Conservation (phyloP, 106 monocot species). For the Dendrobium huoshanense region DNA sequence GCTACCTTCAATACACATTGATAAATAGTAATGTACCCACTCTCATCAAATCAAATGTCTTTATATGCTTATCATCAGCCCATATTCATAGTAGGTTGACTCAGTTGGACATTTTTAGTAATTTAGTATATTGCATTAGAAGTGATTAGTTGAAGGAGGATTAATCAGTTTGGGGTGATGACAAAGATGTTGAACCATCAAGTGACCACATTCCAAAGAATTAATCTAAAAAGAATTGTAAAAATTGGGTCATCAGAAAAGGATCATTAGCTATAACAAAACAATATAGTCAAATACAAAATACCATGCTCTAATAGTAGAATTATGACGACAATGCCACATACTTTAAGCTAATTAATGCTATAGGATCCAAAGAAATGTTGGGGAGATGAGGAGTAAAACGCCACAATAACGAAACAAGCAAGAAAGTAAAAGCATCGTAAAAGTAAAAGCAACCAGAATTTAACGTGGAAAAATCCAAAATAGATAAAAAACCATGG, state of each 20-base stretch:
- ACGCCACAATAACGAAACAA: no score
- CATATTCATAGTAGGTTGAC: neutral
- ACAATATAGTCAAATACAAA: neutral
- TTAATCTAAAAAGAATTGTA: neutral
- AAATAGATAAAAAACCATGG: no score
- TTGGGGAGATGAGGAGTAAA: no score
- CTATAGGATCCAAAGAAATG: no score
- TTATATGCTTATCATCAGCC: neutral
- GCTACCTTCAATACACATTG: neutral
- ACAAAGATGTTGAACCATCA: neutral
- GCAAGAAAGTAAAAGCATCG: no score
- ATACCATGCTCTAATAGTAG: neutral
- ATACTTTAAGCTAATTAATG: no score
- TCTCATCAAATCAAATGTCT: neutral
- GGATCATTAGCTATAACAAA: no score
- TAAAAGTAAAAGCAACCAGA: no score
- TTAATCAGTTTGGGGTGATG: neutral
- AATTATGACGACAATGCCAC: no score
- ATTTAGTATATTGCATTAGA: neutral
- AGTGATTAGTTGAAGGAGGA: neutral
- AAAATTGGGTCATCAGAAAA: neutral
- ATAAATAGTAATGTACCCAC: neutral
- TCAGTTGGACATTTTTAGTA: neutral
- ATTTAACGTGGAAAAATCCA: no score
- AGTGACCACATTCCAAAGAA: neutral